Evolutionary conservation across 192 early-diverging fungal species (phyloP).

Genomic region (Cladochytrium replicatum): DNA sequence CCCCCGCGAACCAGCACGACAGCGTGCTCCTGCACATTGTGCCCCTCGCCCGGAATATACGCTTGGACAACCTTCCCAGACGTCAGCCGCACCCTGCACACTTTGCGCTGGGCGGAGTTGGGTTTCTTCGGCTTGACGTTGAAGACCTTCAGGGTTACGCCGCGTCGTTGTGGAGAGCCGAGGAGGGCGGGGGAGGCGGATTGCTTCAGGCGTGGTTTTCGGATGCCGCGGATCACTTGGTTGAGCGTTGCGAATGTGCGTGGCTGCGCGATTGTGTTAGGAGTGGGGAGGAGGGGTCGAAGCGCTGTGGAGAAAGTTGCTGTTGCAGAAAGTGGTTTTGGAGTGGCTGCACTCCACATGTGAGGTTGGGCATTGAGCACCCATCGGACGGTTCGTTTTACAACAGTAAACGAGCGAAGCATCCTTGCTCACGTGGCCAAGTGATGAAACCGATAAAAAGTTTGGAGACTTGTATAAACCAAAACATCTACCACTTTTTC

Average conservation of each 20-base stretch:
- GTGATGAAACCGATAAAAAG: too few species aligned
- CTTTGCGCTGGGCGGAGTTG: conserved; percentile 94
- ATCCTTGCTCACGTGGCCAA: too few species aligned
- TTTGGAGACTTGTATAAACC: too few species aligned
- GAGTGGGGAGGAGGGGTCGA: too few species aligned
- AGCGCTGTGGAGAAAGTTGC: too few species aligned
- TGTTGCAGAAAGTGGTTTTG: too few species aligned
- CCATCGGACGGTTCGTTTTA: too few species aligned
- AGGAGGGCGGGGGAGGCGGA: conserved; percentile 78
- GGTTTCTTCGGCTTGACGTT: conserved; percentile 96
- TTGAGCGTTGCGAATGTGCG: conserved; percentile 93
- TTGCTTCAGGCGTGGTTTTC: conserved; percentile 55
- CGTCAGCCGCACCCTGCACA: conserved; percentile 83
- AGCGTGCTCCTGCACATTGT: conserved; percentile 96
- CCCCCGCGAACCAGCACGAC: conserved; percentile 93
- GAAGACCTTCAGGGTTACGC: conserved; percentile 92
- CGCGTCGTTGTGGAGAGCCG: conserved; percentile 78
- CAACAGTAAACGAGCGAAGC: too few species aligned
- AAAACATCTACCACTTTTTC: too few species aligned
- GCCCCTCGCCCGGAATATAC: conserved; percentile 97
- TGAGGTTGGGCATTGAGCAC: too few species aligned
- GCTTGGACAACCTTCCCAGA: conserved; percentile 88
- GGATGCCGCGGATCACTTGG: conserved; percentile 79
- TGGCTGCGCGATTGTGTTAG: too few species aligned
- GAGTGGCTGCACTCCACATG: too few species aligned